Evolutionary conservation across 2,329 filamentous ascomycete species (phyloP).

Genomic region (Colletotrichum higginsianum): DNA sequence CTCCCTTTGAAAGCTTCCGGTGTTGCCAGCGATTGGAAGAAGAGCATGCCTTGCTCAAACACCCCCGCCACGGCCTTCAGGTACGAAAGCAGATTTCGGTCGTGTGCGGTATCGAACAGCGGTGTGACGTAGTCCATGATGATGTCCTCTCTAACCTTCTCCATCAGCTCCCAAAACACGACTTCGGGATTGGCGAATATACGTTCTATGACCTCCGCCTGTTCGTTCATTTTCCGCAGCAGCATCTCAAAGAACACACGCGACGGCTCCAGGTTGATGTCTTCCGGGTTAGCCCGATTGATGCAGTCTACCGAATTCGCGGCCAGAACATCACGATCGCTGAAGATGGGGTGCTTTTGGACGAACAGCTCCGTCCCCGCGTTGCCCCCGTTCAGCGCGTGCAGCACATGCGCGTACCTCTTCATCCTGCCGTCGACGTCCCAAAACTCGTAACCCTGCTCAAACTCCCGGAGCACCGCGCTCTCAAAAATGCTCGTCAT

Average conservation of each 20-base stretch:
- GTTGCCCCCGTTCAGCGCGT: conserved; percentile 83
- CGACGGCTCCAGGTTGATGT: conserved; percentile 84
- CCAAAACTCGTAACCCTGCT: conserved; percentile 89
- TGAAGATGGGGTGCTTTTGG: conserved; percentile 88
- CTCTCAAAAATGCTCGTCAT: conserved; percentile 91
- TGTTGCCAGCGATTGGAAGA: conserved; percentile 79
- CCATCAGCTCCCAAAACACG: conserved; percentile 84
- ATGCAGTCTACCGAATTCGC: conserved; percentile 84
- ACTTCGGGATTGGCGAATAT: conserved; percentile 82
- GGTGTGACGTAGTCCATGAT: conserved; percentile 88
- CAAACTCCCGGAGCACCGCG: conserved; percentile 91
- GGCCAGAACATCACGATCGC: conserved; percentile 78
- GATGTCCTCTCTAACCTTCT: conserved; percentile 87
- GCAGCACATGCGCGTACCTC: conserved; percentile 88
- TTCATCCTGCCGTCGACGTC: conserved; percentile 92
- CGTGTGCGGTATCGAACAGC: conserved; percentile 89
- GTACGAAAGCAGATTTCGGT: conserved; percentile 81
- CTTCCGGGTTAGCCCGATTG: conserved; percentile 75
- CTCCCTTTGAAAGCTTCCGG: conserved; percentile 74
- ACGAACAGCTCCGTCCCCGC: conserved; percentile 88
- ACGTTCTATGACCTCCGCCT: conserved; percentile 82
- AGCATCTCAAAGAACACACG: conserved; percentile 85
- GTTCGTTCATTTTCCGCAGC: conserved; percentile 83
- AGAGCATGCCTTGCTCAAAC: conserved; percentile 87
- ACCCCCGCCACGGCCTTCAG: conserved; percentile 88